These are phyloP conservation scores for Pyrus communis DNA, from an alignment of 306 rosid species.

Conservation along the genomic window DNA sequence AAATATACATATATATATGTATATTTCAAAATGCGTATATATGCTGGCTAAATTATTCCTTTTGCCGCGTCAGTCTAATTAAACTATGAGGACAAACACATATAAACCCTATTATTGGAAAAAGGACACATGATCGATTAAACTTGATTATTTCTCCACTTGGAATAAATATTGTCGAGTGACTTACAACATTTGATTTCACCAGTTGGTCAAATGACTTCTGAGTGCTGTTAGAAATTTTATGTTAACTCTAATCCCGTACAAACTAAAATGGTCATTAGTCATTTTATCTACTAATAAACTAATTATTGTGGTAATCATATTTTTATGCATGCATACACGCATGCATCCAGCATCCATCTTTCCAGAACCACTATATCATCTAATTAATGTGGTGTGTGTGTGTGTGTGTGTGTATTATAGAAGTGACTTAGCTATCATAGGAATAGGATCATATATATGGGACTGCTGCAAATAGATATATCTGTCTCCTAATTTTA, in stretches of 20 bases:
- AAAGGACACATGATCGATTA: not conserved
- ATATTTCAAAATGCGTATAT: not conserved
- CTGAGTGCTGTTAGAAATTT: not conserved
- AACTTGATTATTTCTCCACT: not conserved
- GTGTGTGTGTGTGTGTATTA: too few relatives aligned
- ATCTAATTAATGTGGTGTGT: too few relatives aligned
- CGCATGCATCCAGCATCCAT: not conserved
- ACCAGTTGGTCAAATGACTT: not conserved
- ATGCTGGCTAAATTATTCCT: conserved; percentile 3
- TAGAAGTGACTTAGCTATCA: too few relatives aligned
- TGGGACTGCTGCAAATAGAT: too few relatives aligned
- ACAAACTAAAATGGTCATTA: not conserved
- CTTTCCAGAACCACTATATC: too few relatives aligned
- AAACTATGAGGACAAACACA: not conserved
- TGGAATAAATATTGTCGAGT: not conserved
- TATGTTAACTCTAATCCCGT: not conserved
- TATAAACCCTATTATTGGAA: not conserved
- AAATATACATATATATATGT: not conserved
- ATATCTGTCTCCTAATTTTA: too few relatives aligned
- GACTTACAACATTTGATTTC: not conserved
- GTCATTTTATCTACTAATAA: too few relatives aligned
- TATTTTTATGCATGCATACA: not conserved
- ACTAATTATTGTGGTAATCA: too few relatives aligned
- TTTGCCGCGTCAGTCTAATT: conserved; percentile 6
- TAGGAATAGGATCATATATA: too few relatives aligned